These are phyloP conservation scores for Coix lacrymajobi DNA, from an alignment of 176 grass and related monocot genomes.

Conservation along the genomic window DNA sequence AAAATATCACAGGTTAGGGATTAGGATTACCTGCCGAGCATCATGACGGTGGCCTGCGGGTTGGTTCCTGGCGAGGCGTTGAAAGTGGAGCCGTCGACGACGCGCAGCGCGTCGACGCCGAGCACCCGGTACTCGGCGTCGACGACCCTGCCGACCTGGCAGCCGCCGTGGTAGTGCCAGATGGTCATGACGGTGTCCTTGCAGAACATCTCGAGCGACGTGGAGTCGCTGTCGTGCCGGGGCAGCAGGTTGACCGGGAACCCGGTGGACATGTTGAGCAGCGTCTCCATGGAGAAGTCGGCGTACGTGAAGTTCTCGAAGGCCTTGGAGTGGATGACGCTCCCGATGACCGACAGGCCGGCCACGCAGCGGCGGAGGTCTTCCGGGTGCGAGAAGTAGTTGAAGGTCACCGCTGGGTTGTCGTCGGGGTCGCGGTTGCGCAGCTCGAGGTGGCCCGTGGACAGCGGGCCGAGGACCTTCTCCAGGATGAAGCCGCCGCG, in stretches of 20 bases:
- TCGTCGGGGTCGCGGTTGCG: constrained; percentile 60
- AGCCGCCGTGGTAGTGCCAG: constrained; percentile 91
- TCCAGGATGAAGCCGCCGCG: constrained; percentile 78
- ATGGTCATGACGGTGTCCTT: constrained; percentile 84
- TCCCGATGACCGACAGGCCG: constrained; percentile 52
- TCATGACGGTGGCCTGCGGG: constrained; percentile 88
- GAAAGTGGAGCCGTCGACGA: constrained; percentile 85
- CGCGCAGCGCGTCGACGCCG: constrained; percentile 56
- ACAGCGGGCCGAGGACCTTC: constrained; percentile 71
- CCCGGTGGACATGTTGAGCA: constrained; percentile 53
- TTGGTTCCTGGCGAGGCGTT: constrained; percentile 79
- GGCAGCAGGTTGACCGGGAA: constrained; percentile 64
- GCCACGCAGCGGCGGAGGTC: constrained; percentile 64
- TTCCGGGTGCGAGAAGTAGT: constrained; percentile 79
- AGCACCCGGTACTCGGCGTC: constrained; percentile 59
- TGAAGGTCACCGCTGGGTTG: constrained; percentile 90
- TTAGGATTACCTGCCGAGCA: constrained; percentile 73
- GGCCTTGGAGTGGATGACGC: constrained; percentile 43
- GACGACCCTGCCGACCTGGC: constrained; percentile 75
- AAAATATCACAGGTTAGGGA: constrained; percentile 10
- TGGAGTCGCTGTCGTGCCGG: constrained; percentile 55
- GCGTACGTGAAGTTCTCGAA: constrained; percentile 55
- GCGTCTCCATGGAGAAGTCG: constrained; percentile 23
- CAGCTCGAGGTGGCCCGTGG: constrained; percentile 64
- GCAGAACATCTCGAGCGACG: constrained; percentile 68